Percentiles rank a stretch among this genome's conserved stretches.
phyloP scores from a whole-genome alignment of 345 rosid genomes.

The Mercurialis annua region DNA sequence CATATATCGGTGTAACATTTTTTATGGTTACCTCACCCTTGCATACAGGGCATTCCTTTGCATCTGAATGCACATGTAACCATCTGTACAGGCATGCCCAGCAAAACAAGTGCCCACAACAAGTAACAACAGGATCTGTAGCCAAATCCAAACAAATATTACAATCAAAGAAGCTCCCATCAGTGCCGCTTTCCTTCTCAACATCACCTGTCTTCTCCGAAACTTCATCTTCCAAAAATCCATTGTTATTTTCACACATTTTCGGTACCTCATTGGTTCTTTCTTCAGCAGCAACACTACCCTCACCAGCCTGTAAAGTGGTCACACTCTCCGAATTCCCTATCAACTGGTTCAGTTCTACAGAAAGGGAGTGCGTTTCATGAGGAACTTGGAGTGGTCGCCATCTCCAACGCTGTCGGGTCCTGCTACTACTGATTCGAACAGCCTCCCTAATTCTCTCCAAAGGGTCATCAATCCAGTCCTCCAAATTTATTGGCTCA shows the following conservation, averaged over 20 bases:
- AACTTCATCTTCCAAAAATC: slow-evolving; percentile 49
- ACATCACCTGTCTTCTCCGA: slow-evolving; percentile 51
- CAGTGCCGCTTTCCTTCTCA: slow-evolving; percentile 51
- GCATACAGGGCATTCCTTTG: slow-evolving; percentile 95
- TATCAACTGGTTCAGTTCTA: slow-evolving; percentile 58
- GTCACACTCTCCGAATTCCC: slow-evolving; percentile 42
- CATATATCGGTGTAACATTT: slow-evolving; percentile 83
- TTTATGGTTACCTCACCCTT: slow-evolving; percentile 81
- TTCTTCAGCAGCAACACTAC: slow-evolving; percentile 71
- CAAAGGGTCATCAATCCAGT: slow-evolving; percentile 47
- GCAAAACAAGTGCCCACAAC: slow-evolving; percentile 35
- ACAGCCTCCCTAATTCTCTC: slow-evolving; percentile 60
- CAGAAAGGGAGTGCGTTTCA: slow-evolving; percentile 45
- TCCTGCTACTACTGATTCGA: slow-evolving; percentile 38
- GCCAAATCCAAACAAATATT: slow-evolving; percentile 34
- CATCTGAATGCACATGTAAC: slow-evolving; percentile 52
- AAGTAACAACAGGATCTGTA: slow-evolving; percentile 29
- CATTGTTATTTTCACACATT: slow-evolving; percentile 63
- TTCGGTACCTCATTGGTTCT: slow-evolving; percentile 56
- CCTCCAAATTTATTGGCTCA: slow-evolving; percentile 56
- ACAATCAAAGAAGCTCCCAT: slow-evolving; percentile 55
- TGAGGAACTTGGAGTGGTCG: slow-evolving; percentile 43
- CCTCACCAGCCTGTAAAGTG: slow-evolving; percentile 80
- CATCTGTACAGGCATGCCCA: slow-evolving; percentile 30
- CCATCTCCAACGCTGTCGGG: slow-evolving; percentile 50